Conservation (phyloP, 2,329 filamentous ascomycete species). For the Huntiella omanensis region DNA sequence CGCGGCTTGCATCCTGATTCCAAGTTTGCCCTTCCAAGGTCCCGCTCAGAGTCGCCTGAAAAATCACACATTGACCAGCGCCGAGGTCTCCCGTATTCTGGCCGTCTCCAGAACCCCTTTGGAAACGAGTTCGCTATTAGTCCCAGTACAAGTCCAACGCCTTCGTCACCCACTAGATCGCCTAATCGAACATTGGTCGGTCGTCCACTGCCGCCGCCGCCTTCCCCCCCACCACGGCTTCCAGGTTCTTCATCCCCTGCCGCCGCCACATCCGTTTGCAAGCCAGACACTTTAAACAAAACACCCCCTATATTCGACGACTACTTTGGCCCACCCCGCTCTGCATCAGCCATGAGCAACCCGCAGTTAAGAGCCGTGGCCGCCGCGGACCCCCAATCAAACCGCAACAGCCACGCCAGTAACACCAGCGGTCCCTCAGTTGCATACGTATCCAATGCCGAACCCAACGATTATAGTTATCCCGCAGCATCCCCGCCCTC, state of each 20-base stretch:
- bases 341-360: background rate
- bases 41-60: background rate
- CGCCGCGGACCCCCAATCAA: background rate
- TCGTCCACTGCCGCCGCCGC: background rate
- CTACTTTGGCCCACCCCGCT: background rate
- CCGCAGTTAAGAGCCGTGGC: background rate
- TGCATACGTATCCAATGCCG: background rate
- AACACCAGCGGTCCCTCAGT: background rate
- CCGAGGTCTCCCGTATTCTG: background rate
- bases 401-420: constrained; percentile 1
- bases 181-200: background rate
- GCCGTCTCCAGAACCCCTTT: background rate
- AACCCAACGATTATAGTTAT: constrained; percentile 5
- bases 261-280: background rate
- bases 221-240: background rate
- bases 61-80: background rate
- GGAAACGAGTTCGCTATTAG: background rate
- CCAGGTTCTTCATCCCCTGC: background rate
- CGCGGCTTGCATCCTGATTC: background rate
- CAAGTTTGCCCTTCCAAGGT: background rate
- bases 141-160: background rate
- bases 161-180: background rate
- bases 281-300: too few species aligned
- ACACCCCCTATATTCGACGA: too few species aligned
- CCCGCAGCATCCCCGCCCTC: constrained; percentile 2